A percentile compares a stretch with the other conserved stretches of the same genome.
These are phyloP conservation scores for Berberis vulgaris DNA, from an alignment of 164 flowering plant species.

Conservation along the genomic window DNA sequence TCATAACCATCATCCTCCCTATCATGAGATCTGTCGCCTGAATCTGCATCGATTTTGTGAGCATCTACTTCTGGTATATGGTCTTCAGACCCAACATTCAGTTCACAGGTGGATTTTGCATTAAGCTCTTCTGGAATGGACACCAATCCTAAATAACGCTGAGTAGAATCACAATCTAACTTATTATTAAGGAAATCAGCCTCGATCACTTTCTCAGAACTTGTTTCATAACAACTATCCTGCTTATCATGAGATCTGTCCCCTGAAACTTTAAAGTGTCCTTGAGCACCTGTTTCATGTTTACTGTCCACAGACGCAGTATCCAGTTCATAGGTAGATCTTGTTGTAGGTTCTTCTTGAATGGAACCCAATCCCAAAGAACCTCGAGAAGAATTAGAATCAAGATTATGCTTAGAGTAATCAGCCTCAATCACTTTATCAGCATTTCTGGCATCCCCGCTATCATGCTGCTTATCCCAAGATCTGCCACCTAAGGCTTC, in stretches of 20 bases:
- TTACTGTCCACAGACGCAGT: conserved; percentile 4
- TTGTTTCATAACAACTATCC: conserved; percentile 2
- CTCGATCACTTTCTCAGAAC: conserved; percentile 2
- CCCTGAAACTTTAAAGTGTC: conserved; percentile 1
- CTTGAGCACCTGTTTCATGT: not conserved
- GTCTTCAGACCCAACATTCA: conserved; percentile 5
- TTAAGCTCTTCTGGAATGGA: not conserved
- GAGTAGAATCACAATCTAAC: not conserved
- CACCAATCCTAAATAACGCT: not conserved
- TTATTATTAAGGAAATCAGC: conserved; percentile 1
- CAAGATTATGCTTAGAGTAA: not conserved
- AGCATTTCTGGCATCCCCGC: conserved; percentile 3
- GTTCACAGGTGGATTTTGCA: conserved; percentile 8
- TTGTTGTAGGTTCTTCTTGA: conserved; percentile 2
- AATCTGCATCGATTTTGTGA: conserved; percentile 1
- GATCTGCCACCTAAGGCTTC: conserved; percentile 5
- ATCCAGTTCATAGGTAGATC: conserved; percentile 5
- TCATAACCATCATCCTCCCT: not conserved
- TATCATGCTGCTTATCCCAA: conserved; percentile 2
- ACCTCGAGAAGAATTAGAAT: not conserved
- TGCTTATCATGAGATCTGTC: conserved; percentile 3
- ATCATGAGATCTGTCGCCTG: conserved; percentile 4
- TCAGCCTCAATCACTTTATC: conserved; percentile 2
- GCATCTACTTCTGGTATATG: not conserved
- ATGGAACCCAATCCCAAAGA: not conserved